phyloP scores from a whole-genome alignment of 139 green algal genomes.

The Volvox reticuliferus region DNA sequence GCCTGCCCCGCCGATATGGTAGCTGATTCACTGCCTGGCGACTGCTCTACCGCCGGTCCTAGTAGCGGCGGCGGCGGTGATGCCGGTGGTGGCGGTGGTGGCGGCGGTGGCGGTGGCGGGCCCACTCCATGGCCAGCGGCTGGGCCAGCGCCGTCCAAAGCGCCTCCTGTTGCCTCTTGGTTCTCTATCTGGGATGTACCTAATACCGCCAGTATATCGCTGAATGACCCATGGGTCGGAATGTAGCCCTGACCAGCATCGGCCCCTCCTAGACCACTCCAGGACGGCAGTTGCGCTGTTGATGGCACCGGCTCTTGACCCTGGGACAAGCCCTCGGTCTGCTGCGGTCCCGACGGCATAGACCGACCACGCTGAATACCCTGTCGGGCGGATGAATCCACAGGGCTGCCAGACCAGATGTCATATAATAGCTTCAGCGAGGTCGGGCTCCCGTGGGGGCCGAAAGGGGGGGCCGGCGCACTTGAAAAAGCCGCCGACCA shows the following conservation, averaged over 20 bases:
- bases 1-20: too few species aligned
- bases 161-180: neutral
- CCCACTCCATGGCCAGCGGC: neutral
- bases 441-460: neutral
- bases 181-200: neutral
- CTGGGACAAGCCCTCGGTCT: neutral
- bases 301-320: neutral
- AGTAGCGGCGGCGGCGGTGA: neutral
- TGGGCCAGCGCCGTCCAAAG: neutral
- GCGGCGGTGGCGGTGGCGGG: neutral
- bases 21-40: too few species aligned
- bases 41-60: too few species aligned
- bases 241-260: neutral
- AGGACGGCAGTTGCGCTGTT: neutral
- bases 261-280: neutral
- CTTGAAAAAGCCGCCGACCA: too few species aligned
- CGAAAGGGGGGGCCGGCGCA: neutral
- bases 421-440: neutral
- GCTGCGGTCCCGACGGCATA: neutral
- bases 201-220: neutral
- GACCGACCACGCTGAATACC: neutral
- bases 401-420: neutral
- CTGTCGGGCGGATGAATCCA: neutral
- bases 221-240: conserved; percentile 1
- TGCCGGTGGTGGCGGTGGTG: neutral